phyloP scores from a whole-genome alignment of 495 filamentous ascomycete genomes.

The Penicillium alfredii region DNA sequence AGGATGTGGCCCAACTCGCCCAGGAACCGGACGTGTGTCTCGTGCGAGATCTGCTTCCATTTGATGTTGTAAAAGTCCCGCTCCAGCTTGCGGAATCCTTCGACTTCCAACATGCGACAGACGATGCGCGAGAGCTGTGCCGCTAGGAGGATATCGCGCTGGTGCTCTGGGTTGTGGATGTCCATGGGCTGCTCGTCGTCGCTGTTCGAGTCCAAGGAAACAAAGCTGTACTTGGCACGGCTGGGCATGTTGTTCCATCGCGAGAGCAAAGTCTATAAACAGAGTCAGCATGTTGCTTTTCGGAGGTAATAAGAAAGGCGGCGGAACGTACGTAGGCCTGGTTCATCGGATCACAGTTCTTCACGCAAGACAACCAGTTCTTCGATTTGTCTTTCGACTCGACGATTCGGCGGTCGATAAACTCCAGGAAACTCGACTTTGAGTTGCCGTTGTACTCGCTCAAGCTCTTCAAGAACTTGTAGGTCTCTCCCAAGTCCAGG shows the following conservation, averaged over 20 bases:
- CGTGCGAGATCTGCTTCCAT: constrained; percentile 45
- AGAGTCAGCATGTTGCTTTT: constrained; percentile 6
- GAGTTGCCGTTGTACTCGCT: constrained; percentile 45
- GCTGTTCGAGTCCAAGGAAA: constrained; percentile 27
- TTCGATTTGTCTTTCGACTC: constrained; percentile 46
- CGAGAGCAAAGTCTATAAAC: constrained; percentile 36
- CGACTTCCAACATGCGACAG: constrained; percentile 46
- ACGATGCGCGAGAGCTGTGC: constrained; percentile 45
- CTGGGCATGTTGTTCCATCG: constrained; percentile 51
- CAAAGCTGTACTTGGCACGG: constrained; percentile 42
- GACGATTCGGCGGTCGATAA: constrained; percentile 43
- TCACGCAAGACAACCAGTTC: constrained; percentile 44
- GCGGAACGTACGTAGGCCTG: constrained; percentile 36
- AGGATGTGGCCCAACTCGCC: constrained; percentile 42
- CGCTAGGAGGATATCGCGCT: constrained; percentile 40
- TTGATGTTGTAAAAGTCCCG: constrained; percentile 48
- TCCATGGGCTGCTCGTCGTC: constrained; percentile 40
- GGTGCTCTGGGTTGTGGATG: constrained; percentile 34
- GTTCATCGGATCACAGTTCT: constrained; percentile 41
- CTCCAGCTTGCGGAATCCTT: constrained; percentile 46
- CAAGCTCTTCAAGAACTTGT: constrained; percentile 39
- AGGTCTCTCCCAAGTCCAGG: constrained; percentile 39
- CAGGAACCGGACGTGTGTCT: constrained; percentile 40
- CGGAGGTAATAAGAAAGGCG: background rate
- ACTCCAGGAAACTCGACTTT: constrained; percentile 42